Conservation (phyloP, 2,329 filamentous ascomycete species). For the Tolypocladium nubicola region DNA sequence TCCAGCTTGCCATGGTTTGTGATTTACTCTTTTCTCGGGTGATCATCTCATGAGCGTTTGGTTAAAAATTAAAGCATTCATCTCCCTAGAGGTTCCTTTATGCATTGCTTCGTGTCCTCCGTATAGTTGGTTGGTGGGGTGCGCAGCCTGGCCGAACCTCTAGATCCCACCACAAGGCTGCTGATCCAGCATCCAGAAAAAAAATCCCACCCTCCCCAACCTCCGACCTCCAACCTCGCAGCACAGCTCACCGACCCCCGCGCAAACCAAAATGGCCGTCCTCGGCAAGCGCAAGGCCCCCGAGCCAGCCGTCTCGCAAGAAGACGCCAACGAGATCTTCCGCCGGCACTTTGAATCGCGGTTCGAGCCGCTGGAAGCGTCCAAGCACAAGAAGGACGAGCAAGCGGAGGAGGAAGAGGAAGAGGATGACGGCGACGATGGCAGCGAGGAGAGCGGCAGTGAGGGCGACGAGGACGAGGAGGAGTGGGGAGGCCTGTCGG, state of each 20-base stretch:
- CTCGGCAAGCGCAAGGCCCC: conserved; percentile 39
- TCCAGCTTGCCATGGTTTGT: neutral
- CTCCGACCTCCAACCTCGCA: neutral
- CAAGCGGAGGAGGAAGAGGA: conserved; percentile 25
- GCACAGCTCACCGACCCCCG: neutral
- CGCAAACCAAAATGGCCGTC: conserved; percentile 24
- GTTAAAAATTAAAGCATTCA: neutral
- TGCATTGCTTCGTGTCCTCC: neutral
- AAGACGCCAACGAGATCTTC: conserved; percentile 64
- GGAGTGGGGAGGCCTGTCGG: conserved; percentile 18
- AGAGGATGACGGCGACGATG: conserved; percentile 7
- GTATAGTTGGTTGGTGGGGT: neutral
- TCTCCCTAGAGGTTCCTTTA: neutral
- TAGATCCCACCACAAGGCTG: neutral
- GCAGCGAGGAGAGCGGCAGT: conserved; percentile 13
- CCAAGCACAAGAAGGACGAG: neutral
- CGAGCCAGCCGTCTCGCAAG: conserved; percentile 21
- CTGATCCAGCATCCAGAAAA: neutral
- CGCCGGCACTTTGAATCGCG: conserved; percentile 78
- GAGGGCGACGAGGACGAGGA: conserved; percentile 25
- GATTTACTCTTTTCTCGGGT: no score
- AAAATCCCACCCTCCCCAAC: neutral
- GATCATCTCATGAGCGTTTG: neutral
- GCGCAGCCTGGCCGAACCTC: neutral
- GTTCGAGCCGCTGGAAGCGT: conserved; percentile 60